Conservation (phyloP, 2,329 filamentous ascomycete genomes). For the Neopestalotiopsis rosae region DNA sequence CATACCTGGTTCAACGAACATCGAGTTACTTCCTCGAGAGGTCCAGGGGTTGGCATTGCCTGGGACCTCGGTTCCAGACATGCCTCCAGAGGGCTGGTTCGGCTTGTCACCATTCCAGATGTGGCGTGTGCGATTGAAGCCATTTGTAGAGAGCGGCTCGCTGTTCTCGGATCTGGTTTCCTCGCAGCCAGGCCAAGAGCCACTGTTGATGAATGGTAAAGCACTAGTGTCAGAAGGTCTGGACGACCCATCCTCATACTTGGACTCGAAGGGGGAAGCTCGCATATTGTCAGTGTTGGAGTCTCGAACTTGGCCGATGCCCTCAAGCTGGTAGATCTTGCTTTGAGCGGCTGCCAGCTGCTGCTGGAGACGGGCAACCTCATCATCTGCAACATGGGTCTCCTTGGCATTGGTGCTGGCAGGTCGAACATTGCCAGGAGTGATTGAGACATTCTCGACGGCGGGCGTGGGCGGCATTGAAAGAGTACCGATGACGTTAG, state of each 20-base stretch:
- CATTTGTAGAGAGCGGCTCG: conserved; percentile 56
- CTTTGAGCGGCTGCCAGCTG: conserved; percentile 74
- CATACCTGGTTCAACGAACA: conserved; percentile 46
- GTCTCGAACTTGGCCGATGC: conserved; percentile 69
- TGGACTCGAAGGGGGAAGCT: conserved; percentile 32
- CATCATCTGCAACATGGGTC: conserved; percentile 50
- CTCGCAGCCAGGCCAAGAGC: conserved; percentile 58
- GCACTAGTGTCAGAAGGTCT: conserved; percentile 21
- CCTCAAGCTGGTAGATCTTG: conserved; percentile 74
- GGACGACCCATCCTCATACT: conserved; percentile 27
- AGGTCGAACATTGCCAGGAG: conserved; percentile 55
- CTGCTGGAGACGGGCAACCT: conserved; percentile 71
- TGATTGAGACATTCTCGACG: conserved; percentile 56
- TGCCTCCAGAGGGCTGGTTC: conserved; percentile 31
- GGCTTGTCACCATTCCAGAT: conserved; percentile 60
- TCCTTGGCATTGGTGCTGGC: conserved; percentile 57
- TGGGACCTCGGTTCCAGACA: conserved; percentile 40
- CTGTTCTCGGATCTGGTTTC: conserved; percentile 63
- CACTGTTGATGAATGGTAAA: conserved; percentile 38
- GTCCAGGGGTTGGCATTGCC: conserved; percentile 53
- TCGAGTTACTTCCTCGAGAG: conserved; percentile 44
- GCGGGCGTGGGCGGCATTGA: conserved; percentile 69
- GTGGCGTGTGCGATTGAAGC: conserved; percentile 58
- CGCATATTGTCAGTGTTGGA: conserved; percentile 64
- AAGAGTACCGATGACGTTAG: conserved; percentile 50